Conservation (phyloP, 257 asterid species). For the Nicotiana otophora region DNA sequence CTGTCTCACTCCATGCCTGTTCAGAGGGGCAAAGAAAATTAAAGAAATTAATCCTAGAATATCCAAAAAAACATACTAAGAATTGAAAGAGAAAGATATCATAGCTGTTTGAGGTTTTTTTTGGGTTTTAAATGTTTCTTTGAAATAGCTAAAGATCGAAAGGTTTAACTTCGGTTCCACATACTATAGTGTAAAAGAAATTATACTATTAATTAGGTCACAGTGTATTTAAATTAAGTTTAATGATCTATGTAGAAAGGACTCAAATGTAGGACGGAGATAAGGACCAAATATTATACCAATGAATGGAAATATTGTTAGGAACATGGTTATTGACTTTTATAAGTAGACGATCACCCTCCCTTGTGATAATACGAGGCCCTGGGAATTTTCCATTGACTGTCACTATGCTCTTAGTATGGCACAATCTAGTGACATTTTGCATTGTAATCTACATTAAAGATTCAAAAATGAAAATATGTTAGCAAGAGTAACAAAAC, state of each 20-base stretch:
- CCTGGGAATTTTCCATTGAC: constrained; percentile 69
- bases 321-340: constrained; percentile 47
- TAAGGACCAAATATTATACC: constrained; percentile 24
- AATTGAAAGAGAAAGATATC: no score
- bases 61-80: not conserved
- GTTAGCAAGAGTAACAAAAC: not conserved
- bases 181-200: no score
- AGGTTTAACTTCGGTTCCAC: no score
- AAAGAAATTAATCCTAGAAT: not conserved
- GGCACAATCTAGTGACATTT: constrained; percentile 59
- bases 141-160: no score
- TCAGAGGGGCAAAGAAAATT: no score
- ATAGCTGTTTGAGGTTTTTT: no score
- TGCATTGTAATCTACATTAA: constrained; percentile 35
- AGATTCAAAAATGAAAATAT: not conserved
- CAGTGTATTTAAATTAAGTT: not conserved
- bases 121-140: no score
- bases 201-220: no score
- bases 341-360: constrained; percentile 57
- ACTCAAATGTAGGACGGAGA: not conserved
- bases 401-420: constrained; percentile 52
- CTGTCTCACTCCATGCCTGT: constrained; percentile 52
- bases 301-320: constrained; percentile 53
- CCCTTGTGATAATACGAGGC: constrained; percentile 49
- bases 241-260: not conserved